Evolutionary conservation across 2,329 filamentous ascomycete genomes (phyloP), one percentile per base, ranked within the genome.

Genomic region (Cladophialophora immunda): DNA sequence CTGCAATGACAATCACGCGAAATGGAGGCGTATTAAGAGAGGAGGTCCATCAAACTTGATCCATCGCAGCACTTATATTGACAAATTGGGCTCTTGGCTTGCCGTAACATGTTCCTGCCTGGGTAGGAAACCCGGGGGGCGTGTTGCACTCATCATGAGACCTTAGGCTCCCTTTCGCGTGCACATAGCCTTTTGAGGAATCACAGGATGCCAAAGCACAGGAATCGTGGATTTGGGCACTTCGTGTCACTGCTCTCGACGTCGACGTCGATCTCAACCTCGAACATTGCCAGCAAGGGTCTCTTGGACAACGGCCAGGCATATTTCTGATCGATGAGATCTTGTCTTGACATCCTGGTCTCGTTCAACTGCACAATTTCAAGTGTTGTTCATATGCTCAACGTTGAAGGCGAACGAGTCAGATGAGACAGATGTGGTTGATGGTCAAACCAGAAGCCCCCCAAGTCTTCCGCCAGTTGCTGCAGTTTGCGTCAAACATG

Each of bases 111-210:
- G 19, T 45, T 45, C 38, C 38, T 15, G n/a, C 27, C 57, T 47
- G 50, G 9, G 45, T 29, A 27, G 22, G 5, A 53, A 6, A 5
- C 45, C 9, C 11, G 17, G 45, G 36, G 17, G 45, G 36, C 30
- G 29, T 54, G 58, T 19, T 36, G 58, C n/a, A 29, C 15, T 3
- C 22, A 34, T 30, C 3, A 17, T 22, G 36, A 22, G 27, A 34
- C 47, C 41, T 6, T 38, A 25, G 25, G 58, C 45, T 54, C 22
- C 15, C 36, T n/a, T 19, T 61, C 47, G 58, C 47, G 22, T 54
- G 30, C 22, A 29, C 45, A 61, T 61, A 54, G 22, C 58, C 22
- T 36, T 61, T 61, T 38, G 19, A 53, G 58, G 9, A 61, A 22
- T 15, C 19, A 27, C 45, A 50, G 4, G 45, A 25, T 25, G 45